phyloP scores from a whole-genome alignment of 495 filamentous ascomycete species.

The Penicillium ucsense region DNA sequence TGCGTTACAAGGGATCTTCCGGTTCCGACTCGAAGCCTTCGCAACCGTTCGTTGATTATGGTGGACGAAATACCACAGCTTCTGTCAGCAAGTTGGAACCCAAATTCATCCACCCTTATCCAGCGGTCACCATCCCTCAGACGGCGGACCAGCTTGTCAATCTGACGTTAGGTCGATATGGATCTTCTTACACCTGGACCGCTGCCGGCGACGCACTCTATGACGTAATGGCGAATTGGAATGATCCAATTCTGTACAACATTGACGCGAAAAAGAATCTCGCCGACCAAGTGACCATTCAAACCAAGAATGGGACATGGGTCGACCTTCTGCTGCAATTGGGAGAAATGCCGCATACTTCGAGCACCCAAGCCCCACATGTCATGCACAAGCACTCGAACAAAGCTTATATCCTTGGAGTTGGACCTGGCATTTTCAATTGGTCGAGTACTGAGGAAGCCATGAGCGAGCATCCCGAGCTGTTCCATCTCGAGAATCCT shows the following conservation, averaged over 20 bases:
- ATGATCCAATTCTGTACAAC: constrained; percentile 33
- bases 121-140: constrained; percentile 19
- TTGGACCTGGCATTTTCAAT: constrained; percentile 31
- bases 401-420: constrained; percentile 40
- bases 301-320: constrained; percentile 40
- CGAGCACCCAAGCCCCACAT: constrained; percentile 30
- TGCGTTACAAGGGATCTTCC: constrained; percentile 25
- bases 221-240: constrained; percentile 15
- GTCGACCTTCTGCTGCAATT: constrained; percentile 41
- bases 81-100: constrained; percentile 25
- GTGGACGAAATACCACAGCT: constrained; percentile 21
- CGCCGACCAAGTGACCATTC: constrained; percentile 27
- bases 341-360: constrained; percentile 7
- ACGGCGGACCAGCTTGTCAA: constrained; percentile 30
- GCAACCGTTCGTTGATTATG: constrained; percentile 30
- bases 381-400: constrained; percentile 49
- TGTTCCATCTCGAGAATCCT: constrained; percentile 40
- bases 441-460: constrained; percentile 38
- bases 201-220: constrained; percentile 23
- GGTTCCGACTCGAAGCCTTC: constrained; percentile 8
- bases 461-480: constrained; percentile 21
- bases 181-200: constrained; percentile 31
- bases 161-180: constrained; percentile 25
- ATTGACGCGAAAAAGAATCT: constrained; percentile 16
- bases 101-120: constrained; percentile 24